Conservation (phyloP, 2,329 filamentous ascomycete genomes). For the Aspergillus latus region DNA sequence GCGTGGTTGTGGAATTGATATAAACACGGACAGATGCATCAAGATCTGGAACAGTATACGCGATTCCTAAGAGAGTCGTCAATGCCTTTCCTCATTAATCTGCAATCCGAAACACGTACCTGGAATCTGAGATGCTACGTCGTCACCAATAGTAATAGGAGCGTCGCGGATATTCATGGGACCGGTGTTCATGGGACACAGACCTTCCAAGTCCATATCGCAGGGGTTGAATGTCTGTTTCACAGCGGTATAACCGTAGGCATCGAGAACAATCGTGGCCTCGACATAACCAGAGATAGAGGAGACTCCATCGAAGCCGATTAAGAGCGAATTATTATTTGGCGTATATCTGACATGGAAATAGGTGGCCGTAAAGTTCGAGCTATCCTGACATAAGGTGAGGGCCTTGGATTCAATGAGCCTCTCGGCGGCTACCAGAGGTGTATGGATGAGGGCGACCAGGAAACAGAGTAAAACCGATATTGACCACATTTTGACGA, state of each 20-base stretch:
- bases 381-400: slow-evolving; percentile 78
- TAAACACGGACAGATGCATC: slow-evolving; percentile 81
- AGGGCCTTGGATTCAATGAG: slow-evolving; percentile 80
- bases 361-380: slow-evolving; percentile 78
- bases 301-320: slow-evolving; percentile 77
- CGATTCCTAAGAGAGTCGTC: slow-evolving; percentile 57
- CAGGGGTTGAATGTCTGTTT: slow-evolving; percentile 73
- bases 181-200: slow-evolving; percentile 89
- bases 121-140: slow-evolving; percentile 67
- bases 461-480: slow-evolving; percentile 38
- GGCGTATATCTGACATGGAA: slow-evolving; percentile 72
- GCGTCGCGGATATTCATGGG: slow-evolving; percentile 71
- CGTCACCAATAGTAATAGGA: slow-evolving; percentile 60
- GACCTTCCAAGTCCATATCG: slow-evolving; percentile 63
- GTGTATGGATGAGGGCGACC: slow-evolving; percentile 42
- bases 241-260: slow-evolving; percentile 77
- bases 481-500: slow-evolving; percentile 36
- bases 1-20: slow-evolving; percentile 69
- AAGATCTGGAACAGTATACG: slow-evolving; percentile 85
- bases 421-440: slow-evolving; percentile 60
- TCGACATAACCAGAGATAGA: slow-evolving; percentile 52
- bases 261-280: slow-evolving; percentile 66
- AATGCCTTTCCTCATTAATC: neutral
- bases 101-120: slow-evolving; percentile 41
- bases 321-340: slow-evolving; percentile 66